These are phyloP conservation scores for Calocybe indica DNA, from an alignment of 768 basidiomycete genomes.

Conservation along the genomic window DNA sequence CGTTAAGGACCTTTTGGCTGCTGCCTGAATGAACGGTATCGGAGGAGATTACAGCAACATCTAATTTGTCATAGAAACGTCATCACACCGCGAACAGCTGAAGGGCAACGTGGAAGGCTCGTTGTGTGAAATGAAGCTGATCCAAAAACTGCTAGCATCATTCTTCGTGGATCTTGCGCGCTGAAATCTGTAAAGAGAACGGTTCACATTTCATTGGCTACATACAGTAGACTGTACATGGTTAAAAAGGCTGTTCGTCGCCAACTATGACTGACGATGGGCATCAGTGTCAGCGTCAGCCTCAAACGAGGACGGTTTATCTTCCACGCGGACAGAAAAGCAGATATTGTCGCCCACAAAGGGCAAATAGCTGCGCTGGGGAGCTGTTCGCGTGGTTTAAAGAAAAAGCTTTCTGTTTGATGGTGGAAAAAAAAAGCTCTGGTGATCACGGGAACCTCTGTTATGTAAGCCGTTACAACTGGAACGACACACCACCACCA, in stretches of 20 bases:
- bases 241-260: constrained; percentile 19
- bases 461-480: no score
- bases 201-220: no score
- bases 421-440: background rate
- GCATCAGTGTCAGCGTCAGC: constrained; percentile 41
- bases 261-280: constrained; percentile 62
- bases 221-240: background rate
- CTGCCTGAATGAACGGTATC: constrained; percentile 51
- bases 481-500: background rate
- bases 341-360: constrained; percentile 22
- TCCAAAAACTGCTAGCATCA: background rate
- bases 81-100: background rate
- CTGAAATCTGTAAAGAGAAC: no score
- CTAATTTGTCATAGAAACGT: background rate
- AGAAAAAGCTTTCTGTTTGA: background rate
- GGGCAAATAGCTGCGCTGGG: no score
- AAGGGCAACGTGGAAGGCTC: background rate
- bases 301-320: constrained; percentile 65
- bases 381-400: no score
- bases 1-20: constrained; percentile 38
- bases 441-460: no score
- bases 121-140: background rate
- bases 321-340: no score
- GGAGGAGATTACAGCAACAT: constrained; percentile 39
- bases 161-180: background rate